A percentile compares a stretch with the other conserved stretches of the same genome.
Conservation (phyloP, 2,329 filamentous ascomycete species). For the Colletotrichum sp. region DNA sequence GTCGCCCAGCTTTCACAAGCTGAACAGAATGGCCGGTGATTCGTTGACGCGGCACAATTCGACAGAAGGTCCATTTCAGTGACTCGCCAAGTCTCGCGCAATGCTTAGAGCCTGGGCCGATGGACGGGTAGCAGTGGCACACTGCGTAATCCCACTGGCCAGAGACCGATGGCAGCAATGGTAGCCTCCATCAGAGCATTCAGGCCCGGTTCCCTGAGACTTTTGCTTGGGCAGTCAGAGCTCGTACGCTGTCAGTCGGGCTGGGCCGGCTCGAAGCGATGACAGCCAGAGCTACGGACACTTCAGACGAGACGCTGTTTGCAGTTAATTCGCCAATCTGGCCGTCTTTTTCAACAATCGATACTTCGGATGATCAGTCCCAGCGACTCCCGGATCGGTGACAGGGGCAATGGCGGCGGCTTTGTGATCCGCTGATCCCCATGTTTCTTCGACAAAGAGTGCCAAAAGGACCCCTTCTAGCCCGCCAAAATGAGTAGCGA, state of each 20-base stretch:
- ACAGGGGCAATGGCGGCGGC: neutral
- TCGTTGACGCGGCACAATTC: neutral
- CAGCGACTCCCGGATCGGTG: slow-evolving; percentile 12
- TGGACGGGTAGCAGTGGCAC: slow-evolving; percentile 1
- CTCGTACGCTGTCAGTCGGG: neutral
- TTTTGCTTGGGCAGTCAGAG: neutral
- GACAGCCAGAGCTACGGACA: neutral
- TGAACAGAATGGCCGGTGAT: neutral
- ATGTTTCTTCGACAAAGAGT: neutral
- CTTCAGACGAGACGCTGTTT: slow-evolving; percentile 4
- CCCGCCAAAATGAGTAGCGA: neutral
- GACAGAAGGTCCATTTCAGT: neutral
- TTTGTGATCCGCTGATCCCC: slow-evolving; percentile 1
- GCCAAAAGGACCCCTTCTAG: neutral
- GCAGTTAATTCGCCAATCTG: neutral
- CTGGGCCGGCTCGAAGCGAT: neutral
- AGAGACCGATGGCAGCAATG: neutral
- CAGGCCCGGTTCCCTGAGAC: neutral
- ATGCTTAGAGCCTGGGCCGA: neutral
- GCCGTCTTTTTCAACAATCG: neutral
- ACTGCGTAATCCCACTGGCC: neutral
- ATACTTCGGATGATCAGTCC: neutral
- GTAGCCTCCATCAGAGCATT: neutral
- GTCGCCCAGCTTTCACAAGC: neutral
- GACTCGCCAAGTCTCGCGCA: slow-evolving; percentile 15